Evolutionary conservation across 140 eudicot species (phyloP).

Genomic region (Cichorium intybus): DNA sequence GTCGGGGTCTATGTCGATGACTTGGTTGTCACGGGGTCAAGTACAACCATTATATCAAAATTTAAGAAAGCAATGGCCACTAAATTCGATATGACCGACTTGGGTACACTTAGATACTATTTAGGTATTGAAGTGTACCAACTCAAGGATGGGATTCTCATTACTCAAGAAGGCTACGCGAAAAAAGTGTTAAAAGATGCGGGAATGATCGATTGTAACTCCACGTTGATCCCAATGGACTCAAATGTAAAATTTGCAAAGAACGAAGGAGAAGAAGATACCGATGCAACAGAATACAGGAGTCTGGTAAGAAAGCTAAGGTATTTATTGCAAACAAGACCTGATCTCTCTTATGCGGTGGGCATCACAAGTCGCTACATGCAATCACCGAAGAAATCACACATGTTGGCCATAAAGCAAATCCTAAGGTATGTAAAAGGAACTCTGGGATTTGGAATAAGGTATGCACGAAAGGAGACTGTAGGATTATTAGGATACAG

Average conservation of each 20-base stretch:
- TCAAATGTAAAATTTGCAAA: neutral
- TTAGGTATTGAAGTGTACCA: neutral
- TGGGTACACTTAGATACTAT: neutral
- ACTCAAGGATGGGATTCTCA: neutral
- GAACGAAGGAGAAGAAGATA: neutral
- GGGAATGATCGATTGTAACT: neutral
- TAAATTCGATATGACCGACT: conserved; percentile 5
- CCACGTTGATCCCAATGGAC: neutral
- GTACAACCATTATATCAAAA: neutral
- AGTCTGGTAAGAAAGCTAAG: too few species aligned
- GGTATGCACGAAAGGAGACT: too few species aligned
- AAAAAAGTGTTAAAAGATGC: neutral
- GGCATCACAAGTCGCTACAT: too few species aligned
- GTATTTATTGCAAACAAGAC: too few species aligned
- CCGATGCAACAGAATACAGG: neutral
- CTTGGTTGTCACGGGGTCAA: neutral
- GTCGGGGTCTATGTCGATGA: neutral
- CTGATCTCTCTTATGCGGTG: too few species aligned
- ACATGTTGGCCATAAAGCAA: too few species aligned
- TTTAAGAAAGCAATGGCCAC: conserved; percentile 1
- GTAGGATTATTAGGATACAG: neutral
- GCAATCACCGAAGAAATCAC: too few species aligned
- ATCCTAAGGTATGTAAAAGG: too few species aligned
- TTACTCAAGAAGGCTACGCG: too few species aligned
- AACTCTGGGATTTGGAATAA: too few species aligned